A percentile compares a stretch with the other conserved stretches of the same genome.
These are phyloP conservation scores for Centrapalus pauciflorus DNA, from an alignment of 129 eudicot genomes.

Conservation along the genomic window DNA sequence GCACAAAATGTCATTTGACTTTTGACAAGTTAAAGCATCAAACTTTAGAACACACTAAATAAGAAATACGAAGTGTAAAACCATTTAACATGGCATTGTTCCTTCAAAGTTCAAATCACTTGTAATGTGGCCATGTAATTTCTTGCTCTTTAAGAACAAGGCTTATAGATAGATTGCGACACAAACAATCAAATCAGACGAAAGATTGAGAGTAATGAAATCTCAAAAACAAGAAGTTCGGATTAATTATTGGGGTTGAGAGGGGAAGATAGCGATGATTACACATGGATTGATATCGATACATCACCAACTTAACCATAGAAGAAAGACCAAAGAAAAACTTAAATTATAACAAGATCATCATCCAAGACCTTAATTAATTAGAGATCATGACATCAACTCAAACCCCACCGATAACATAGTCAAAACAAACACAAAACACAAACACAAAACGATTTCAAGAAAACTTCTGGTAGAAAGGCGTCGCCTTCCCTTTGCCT, in stretches of 20 bases:
- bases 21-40: not conserved
- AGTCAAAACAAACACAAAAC: not conserved
- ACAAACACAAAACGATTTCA: conserved; percentile 8
- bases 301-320: conserved; percentile 21
- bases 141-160: not conserved
- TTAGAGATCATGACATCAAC: conserved; percentile 19
- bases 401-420: not conserved
- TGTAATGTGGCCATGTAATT: not conserved
- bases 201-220: not conserved
- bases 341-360: conserved; percentile 19
- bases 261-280: conserved; percentile 16
- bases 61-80: not conserved
- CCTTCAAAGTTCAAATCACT: not conserved
- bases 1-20: conserved; percentile 1
- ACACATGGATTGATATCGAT: conserved; percentile 16
- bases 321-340: conserved; percentile 4
- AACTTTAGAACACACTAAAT: not conserved
- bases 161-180: not conserved
- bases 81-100: conserved; percentile 11
- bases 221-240: conserved; percentile 2
- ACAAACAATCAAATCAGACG: not conserved
- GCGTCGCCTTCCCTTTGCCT: conserved; percentile 98
- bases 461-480: conserved; percentile 73
- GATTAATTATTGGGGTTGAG: conserved; percentile 2
- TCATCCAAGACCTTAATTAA: conserved; percentile 6